Conservation (phyloP, 2,329 filamentous ascomycete genomes). For the Aureobasidium zeae region DNA sequence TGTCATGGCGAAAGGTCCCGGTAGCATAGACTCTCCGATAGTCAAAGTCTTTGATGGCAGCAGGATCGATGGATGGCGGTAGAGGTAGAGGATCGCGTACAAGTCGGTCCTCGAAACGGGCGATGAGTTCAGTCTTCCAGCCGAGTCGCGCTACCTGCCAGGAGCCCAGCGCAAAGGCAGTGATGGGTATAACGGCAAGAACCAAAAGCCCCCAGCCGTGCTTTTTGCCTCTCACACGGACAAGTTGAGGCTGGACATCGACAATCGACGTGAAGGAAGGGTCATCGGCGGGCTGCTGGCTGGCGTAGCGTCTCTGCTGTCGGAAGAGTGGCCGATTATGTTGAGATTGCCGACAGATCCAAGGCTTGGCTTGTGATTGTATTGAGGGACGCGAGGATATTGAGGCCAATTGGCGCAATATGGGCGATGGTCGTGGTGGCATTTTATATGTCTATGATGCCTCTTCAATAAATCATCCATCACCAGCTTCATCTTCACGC, state of each 20-base stretch:
- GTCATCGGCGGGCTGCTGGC: constrained; percentile 56
- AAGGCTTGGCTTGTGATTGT: constrained; percentile 1
- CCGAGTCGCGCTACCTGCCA: constrained; percentile 91
- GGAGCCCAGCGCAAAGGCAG: constrained; percentile 78
- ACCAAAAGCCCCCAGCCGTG: constrained; percentile 77
- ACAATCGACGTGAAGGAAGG: constrained; percentile 76
- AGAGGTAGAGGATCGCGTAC: constrained; percentile 77
- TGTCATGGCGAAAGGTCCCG: constrained; percentile 71
- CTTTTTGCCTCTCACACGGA: constrained; percentile 57
- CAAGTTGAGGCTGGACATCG: constrained; percentile 72
- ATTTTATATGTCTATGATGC: constrained; percentile 2
- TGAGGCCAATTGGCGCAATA: constrained; percentile 13
- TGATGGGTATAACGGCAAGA: constrained; percentile 79
- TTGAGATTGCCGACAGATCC: constrained; percentile 25
- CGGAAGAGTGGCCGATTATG: constrained; percentile 19
- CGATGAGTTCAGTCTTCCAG: constrained; percentile 90
- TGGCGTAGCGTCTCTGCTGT: constrained; percentile 29
- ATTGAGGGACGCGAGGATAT: constrained; percentile 4
- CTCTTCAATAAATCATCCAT: too few species aligned
- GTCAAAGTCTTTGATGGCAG: constrained; percentile 81
- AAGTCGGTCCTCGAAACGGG: constrained; percentile 84
- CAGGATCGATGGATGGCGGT: constrained; percentile 70
- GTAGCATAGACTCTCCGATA: constrained; percentile 72
- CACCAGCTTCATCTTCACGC: too few species aligned
- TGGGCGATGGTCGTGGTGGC: constrained; percentile 12